Evolutionary conservation across 2,329 filamentous ascomycete genomes (phyloP).

Genomic region (Fusarium sp.): DNA sequence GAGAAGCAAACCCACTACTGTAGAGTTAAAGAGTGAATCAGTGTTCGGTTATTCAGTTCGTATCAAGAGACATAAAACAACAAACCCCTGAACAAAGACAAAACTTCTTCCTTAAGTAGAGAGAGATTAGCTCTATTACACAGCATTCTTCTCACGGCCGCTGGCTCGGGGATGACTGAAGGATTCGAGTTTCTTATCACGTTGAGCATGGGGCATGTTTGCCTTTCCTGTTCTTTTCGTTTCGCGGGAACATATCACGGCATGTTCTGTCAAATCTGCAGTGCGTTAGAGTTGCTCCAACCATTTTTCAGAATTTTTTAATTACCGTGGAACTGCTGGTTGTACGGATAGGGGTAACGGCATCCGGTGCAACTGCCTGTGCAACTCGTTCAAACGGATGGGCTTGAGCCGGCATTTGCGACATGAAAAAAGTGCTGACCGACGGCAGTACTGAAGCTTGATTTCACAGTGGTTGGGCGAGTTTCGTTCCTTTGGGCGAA

Average conservation of each 20-base stretch:
- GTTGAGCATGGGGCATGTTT: conserved; percentile 27
- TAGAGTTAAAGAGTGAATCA: conserved; percentile 30
- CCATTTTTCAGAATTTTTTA: neutral
- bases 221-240: conserved; percentile 8
- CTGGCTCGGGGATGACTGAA: conserved; percentile 17
- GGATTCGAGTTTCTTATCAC: conserved; percentile 26
- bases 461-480: neutral
- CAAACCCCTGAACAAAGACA: neutral
- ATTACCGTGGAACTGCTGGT: conserved; percentile 11
- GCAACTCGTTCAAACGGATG: conserved; percentile 13
- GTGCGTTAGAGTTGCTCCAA: conserved; percentile 8
- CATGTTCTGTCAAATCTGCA: conserved; percentile 21
- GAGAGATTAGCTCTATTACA: conserved; percentile 12
- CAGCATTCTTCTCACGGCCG: conserved; percentile 8
- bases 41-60: conserved; percentile 17
- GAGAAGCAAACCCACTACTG: conserved; percentile 3
- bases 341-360: conserved; percentile 31
- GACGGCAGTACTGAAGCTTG: conserved; percentile 3
- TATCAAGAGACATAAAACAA: conserved; percentile 6
- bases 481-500: neutral
- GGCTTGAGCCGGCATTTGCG: conserved; percentile 24
- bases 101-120: conserved; percentile 30
- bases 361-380: conserved; percentile 31
- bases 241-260: conserved; percentile 15
- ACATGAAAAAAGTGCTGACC: conserved; percentile 1